Evolutionary conservation across 768 basidiomycete genomes (phyloP), one percentile per base, ranked within the genome.

Genomic region (Termitomyces sp.): DNA sequence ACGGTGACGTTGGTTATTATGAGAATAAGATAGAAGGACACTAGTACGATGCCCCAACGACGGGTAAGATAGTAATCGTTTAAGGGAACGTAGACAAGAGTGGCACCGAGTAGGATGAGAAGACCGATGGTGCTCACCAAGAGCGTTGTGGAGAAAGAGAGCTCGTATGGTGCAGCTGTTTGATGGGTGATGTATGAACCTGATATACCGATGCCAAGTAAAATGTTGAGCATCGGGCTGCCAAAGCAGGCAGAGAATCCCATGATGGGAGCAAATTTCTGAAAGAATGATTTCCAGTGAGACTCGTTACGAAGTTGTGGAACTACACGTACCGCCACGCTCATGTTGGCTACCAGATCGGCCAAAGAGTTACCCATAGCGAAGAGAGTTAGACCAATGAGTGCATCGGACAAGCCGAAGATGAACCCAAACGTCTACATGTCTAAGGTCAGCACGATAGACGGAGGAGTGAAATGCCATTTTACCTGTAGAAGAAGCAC

Each of bases 331-430:
- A 86, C 91, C 22, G 96, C 96, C 11, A 98, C 93, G 56, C 91
- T 94, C 79, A 93, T 92, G 75, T 98, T 98, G 22, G 97, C 96
- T 7, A 99, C 96, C 22, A 98, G 84, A 75, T 99, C 97, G 0
- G 96, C 96, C 5, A 97, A 82, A 15, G 94, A 96, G 73, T 98
- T 98, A 28, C 97, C 96, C 33, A 98, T 83, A 1, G 96, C 97
- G 65, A 99, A 99, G 61, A 99, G 90, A 1, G 96, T 98, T 45
- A 99, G 76, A 13, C 96, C 96, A 59, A 99, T 92, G 70, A 99
- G 96, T 48, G 97, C 95, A 69, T 98, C 96, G 16, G 95, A 97
- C 28, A 99, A 81, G 3, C 96, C 96, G 69, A 99, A 92, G 55
- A 98, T 92, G 70, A 90, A 85, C 7, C 96, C 97, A 66, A 97